These are phyloP conservation scores for Neohortaea acidophila DNA, from an alignment of 495 filamentous ascomycete genomes.

Conservation along the genomic window DNA sequence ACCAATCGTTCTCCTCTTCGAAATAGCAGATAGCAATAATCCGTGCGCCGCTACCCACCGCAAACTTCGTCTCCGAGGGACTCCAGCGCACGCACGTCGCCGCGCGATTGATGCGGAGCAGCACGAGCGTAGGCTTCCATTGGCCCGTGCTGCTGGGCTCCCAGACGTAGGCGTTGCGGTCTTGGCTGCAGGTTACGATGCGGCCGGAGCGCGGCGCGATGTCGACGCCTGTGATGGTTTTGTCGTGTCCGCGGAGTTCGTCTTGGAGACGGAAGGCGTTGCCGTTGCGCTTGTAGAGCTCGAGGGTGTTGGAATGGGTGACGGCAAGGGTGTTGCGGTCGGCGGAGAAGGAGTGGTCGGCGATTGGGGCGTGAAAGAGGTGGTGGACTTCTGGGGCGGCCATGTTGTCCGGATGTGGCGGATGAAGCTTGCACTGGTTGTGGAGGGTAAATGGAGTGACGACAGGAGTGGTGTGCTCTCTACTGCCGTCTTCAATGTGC, in stretches of 20 bases:
- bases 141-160: slow-evolving; percentile 76
- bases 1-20: slow-evolving; percentile 98
- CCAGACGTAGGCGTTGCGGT: slow-evolving; percentile 97
- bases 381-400: slow-evolving; percentile 80
- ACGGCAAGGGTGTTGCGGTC: slow-evolving; percentile 82
- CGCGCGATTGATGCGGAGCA: slow-evolving; percentile 91
- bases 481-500: slow-evolving; percentile 50
- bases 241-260: slow-evolving; percentile 90
- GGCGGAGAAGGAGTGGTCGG: slow-evolving; percentile 93
- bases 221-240: slow-evolving; percentile 88
- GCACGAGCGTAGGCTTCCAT: slow-evolving; percentile 93
- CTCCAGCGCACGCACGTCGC: slow-evolving; percentile 97
- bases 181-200: slow-evolving; percentile 96
- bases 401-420: slow-evolving; percentile 38
- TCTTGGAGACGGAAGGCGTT: slow-evolving; percentile 70
- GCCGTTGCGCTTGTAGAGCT: slow-evolving; percentile 66
- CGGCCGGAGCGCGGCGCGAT: slow-evolving; percentile 79
- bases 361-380: slow-evolving; percentile 89
- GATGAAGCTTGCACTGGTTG: neutral
- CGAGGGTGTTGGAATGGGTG: slow-evolving; percentile 76
- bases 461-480: slow-evolving; percentile 49
- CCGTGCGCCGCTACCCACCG: slow-evolving; percentile 86
- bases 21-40: slow-evolving; percentile 98
- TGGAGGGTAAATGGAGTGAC: neutral
- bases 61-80: slow-evolving; percentile 90